Conservation (phyloP, 306 rosid genomes). For the Ceratonia siliqua region DNA sequence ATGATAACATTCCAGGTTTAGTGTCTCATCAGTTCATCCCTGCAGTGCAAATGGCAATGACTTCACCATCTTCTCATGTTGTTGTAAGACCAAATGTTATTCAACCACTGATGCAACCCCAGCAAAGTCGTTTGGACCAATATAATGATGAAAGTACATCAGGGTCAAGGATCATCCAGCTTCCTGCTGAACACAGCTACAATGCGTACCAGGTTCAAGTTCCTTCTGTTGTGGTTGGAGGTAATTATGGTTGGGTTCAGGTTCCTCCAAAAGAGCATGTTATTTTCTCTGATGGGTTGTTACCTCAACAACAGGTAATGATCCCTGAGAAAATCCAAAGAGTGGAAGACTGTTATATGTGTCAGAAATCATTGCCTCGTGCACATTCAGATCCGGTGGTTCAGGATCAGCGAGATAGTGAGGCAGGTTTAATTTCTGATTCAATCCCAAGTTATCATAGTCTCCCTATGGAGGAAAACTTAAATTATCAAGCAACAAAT, state of each 20-base stretch:
- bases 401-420: conserved; percentile 51
- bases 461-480: conserved; percentile 54
- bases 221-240: conserved; percentile 51
- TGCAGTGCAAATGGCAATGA: conserved; percentile 52
- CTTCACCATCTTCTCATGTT: conserved; percentile 55
- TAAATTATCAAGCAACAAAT: conserved; percentile 50
- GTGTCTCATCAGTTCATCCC: conserved; percentile 56
- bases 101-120: conserved; percentile 57
- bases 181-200: conserved; percentile 69
- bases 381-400: conserved; percentile 76
- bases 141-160: conserved; percentile 57
- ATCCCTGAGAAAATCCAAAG: conserved; percentile 48
- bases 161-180: conserved; percentile 60
- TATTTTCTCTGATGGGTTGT: conserved; percentile 54
- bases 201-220: conserved; percentile 58
- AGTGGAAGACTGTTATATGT: conserved; percentile 66
- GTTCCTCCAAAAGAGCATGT: conserved; percentile 57
- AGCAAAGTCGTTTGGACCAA: conserved; percentile 55
- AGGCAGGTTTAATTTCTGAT: conserved; percentile 50
- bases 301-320: conserved; percentile 56
- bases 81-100: conserved; percentile 52
- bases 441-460: conserved; percentile 46
- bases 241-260: conserved; percentile 69
- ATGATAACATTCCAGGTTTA: conserved; percentile 45
- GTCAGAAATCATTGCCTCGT: conserved; percentile 79